Evolutionary conservation across 495 filamentous ascomycete species (phyloP), one percentile per base, ranked within the genome.

Genomic region (Penicillium arizonense): DNA sequence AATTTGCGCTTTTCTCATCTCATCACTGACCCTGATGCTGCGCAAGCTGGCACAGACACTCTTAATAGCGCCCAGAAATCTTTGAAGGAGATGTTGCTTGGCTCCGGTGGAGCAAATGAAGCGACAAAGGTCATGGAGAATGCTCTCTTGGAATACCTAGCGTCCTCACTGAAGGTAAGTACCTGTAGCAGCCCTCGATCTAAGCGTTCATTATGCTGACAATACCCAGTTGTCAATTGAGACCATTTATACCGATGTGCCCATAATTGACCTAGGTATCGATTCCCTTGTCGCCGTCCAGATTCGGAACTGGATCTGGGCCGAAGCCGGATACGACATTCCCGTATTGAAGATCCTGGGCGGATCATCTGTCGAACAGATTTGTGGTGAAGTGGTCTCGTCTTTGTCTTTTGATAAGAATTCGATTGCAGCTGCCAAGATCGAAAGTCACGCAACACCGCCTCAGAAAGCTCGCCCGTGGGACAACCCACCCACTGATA

Each of bases 301-400:
- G 14, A 46, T 72, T 20, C 50, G 69, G 2, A 32, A 28, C 16
- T 72, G 69, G 69, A 57, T 69, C 21, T 57, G 59, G 43, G 67
- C 63, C 14, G 57, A 67, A 20, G 30, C 72, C 7, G 52, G 59
- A 0, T 56, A 57, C n/a, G 72, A 79, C 14, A 53, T 82, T 1
- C 71, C 74, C 3, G 76, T 82, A 5, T 69, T 79, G 50, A 77
- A 82, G 65, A 73, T 83, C 34, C 51, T 82, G 12, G 62, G 70
- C 7, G 72, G 67, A 10, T 57, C 57, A 18, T 71, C 72, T 1
- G 24, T 54, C 18, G 14, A 47, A 58, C 37, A 39, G 37, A 39
- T 39, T 14, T 39, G 37, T 18, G 14, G n/a, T 5, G 37, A 39
- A 5, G 37, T 14, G 20, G 37, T 20, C 20, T 41, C 39, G 5